phyloP scores from a whole-genome alignment of 331 rosid genomes.

The Telfairia occidentalis region DNA sequence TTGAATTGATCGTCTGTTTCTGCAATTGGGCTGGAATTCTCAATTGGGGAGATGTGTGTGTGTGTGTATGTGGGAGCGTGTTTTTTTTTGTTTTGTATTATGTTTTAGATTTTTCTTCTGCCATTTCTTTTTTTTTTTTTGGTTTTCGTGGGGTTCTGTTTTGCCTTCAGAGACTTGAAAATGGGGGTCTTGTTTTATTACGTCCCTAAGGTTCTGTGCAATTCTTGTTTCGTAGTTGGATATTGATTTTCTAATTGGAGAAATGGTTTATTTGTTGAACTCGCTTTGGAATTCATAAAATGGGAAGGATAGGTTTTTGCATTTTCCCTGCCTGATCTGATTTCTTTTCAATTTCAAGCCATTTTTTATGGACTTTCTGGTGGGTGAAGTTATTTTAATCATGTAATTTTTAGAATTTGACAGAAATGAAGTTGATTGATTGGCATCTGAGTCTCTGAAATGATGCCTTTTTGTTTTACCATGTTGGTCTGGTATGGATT shows the following conservation, averaged over 20 bases:
- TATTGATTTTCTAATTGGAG: neutral
- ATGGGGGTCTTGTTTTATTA: constrained; percentile 28
- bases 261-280: neutral
- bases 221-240: constrained; percentile 19
- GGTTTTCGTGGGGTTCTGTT: constrained; percentile 26
- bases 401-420: neutral
- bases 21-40: constrained; percentile 33
- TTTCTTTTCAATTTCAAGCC: neutral
- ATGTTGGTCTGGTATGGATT: neutral
- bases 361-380: neutral
- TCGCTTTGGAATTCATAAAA: neutral
- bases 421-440: neutral
- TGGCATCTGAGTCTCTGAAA: neutral
- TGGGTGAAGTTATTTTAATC: neutral
- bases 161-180: constrained; percentile 26
- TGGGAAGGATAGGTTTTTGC: neutral
- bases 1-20: constrained; percentile 1
- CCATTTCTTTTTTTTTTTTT: constrained; percentile 22
- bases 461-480: neutral
- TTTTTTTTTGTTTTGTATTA: constrained; percentile 10
- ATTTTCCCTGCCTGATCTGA: neutral
- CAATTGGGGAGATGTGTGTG: constrained; percentile 30
- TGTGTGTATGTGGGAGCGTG: no score
- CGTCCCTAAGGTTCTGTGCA: neutral
- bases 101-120: neutral